phyloP scores from a whole-genome alignment of 2,329 filamentous ascomycete species.

The Cladobotryum protrusum region DNA sequence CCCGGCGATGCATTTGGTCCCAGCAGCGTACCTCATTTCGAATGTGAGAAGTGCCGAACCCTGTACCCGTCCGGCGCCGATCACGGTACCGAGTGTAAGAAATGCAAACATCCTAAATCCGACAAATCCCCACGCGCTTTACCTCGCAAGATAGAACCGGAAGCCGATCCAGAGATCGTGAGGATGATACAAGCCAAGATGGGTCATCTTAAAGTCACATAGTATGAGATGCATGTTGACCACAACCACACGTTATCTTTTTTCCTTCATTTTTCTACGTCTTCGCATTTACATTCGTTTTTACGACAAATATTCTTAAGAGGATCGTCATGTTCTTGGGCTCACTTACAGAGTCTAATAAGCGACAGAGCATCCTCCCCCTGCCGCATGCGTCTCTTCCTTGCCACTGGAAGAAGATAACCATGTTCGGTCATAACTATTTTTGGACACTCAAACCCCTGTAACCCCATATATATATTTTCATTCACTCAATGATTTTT shows the following conservation, averaged over 20 bases:
- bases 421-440: background rate
- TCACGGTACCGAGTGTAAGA: constrained; percentile 49
- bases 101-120: constrained; percentile 57
- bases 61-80: constrained; percentile 47
- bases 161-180: constrained; percentile 55
- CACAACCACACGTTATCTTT: background rate
- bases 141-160: constrained; percentile 54
- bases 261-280: background rate
- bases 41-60: constrained; percentile 58
- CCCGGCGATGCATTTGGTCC: constrained; percentile 57
- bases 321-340: background rate
- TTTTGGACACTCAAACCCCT: background rate
- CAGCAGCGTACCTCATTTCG: constrained; percentile 46
- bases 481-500: no score
- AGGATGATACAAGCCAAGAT: constrained; percentile 52
- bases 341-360: background rate
- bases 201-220: constrained; percentile 34
- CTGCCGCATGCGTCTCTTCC: background rate
- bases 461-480: no score
- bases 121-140: constrained; percentile 51
- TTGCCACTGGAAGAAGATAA: no score
- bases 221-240: constrained; percentile 1
- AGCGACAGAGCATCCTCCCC: background rate
- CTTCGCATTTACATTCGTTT: background rate
- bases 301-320: background rate